Conservation (phyloP, 345 rosid genomes). For the Citrus unshiu region DNA sequence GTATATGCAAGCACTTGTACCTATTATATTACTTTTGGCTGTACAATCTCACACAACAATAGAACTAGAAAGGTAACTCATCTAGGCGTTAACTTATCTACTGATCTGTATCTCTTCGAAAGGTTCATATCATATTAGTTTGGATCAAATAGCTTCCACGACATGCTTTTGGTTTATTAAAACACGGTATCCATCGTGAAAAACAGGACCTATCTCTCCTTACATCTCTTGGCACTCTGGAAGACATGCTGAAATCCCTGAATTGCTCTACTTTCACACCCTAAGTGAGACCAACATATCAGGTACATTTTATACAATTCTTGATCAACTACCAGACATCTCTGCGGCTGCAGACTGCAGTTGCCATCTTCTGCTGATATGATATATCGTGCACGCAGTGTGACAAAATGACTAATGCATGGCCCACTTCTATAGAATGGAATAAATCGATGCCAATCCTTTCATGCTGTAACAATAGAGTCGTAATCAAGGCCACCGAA, state of each 20-base stretch:
- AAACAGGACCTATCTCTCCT: slow-evolving; percentile 68
- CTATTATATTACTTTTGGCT: neutral
- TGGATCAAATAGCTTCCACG: no score
- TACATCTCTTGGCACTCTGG: slow-evolving; percentile 64
- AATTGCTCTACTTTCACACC: slow-evolving; percentile 72
- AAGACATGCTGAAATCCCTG: slow-evolving; percentile 43
- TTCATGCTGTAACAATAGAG: no score
- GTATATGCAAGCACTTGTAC: neutral
- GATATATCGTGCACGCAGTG: no score
- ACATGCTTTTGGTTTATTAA: no score
- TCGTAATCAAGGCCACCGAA: no score
- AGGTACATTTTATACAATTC: neutral
- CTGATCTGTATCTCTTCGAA: neutral
- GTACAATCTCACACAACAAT: neutral
- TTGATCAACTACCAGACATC: slow-evolving; percentile 13
- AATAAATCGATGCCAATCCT: no score
- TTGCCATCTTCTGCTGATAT: slow-evolving; percentile 2
- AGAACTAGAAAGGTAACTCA: neutral
- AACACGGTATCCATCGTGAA: slow-evolving; percentile 80
- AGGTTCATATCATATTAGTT: no score
- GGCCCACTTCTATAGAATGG: no score
- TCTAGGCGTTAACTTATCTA: neutral
- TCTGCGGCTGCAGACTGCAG: slow-evolving; percentile 11
- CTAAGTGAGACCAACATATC: slow-evolving; percentile 27
- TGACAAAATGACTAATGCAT: no score